Evolutionary conservation across 2,329 filamentous ascomycete species (phyloP), one percentile per base, ranked within the genome.

Genomic region (Coleophoma cylindrospora): DNA sequence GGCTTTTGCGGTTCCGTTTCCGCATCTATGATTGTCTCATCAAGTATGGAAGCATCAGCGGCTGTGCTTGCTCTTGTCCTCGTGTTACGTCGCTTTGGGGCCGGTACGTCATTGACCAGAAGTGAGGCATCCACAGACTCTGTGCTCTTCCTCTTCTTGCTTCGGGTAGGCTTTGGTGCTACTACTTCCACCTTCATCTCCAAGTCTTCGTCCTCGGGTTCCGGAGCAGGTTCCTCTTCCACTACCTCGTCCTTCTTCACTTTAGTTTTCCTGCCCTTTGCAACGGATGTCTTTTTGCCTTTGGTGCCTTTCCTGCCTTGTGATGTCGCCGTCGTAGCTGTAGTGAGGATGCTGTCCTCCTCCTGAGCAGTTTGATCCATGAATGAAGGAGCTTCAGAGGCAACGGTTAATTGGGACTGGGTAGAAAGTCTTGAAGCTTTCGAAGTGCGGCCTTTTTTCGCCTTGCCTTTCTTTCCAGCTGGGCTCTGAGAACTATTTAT

Each of bases 401-500:
- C 62, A 2, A 66, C 61, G 1, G 78, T 81, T 2, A 74, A 69
- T 8, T 74, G 68, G 2, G 82, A 85, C 55, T 84, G 81, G 5
- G 72, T 69, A 1, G 83, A 87, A 13, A 80, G 64, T 34, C 88
- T 80, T 3, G 87, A 88, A 9, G 77, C 75, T 64, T 90, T 91
- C 19, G 89, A 94, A 41, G 75, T 68, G 54, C 79, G 66, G 63
- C 70, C 64, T 74, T 86, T 72, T 68, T 76, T 71, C 62, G 76
- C 45, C 47, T 71, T 71, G 6, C 76, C 66, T 55, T 80, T 78
- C 70, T 86, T 86, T 27, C 78, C 72, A 32, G 57, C 51, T 17
- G 59, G 70, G 66, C 52, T 65, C 66, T 57, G 72, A 75, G 70
- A 53, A 61, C 77, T 75, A 61, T 74, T 80, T 22, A 79, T 75